A percentile compares a stretch with the other conserved stretches of the same genome.
phyloP scores from a whole-genome alignment of 441 rosid species.

The Erysimum cheiri region DNA sequence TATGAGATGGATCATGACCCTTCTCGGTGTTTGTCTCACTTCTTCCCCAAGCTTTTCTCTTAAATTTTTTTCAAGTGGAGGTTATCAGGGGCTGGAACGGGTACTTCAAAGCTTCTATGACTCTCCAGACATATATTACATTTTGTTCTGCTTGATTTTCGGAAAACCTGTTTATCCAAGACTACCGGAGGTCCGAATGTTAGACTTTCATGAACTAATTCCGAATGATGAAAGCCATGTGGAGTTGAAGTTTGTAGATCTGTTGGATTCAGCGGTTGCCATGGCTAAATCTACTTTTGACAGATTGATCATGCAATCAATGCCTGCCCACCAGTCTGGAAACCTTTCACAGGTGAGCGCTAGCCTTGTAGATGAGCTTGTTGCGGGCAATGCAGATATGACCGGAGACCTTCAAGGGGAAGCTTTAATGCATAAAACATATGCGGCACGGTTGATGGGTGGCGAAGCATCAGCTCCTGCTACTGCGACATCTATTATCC shows the following conservation, averaged over 20 bases:
- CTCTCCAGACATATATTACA: conserved; percentile 98
- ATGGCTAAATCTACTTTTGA: conserved; percentile 98
- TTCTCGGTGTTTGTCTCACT: conserved; percentile 93
- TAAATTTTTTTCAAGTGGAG: conserved; percentile 92
- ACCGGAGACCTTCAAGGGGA: conserved; percentile 99
- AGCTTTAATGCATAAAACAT: conserved; percentile 99
- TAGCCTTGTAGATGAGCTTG: conserved; percentile 90
- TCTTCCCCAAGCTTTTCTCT: conserved; percentile 95
- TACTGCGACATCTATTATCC: conserved; percentile 92
- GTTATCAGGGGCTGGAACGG: conserved; percentile 89
- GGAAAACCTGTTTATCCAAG: conserved; percentile 98
- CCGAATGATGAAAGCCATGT: conserved; percentile 81
- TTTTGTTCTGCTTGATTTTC: conserved; percentile 93
- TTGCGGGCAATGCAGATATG: conserved; percentile 82
- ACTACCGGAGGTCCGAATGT: conserved; percentile 98
- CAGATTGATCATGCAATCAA: conserved; percentile 82
- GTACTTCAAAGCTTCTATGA: conserved; percentile 97
- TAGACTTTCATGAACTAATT: conserved; percentile 98
- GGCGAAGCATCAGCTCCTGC: conserved; percentile 99
- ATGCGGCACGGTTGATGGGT: conserved; percentile 98
- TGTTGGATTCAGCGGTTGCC: conserved; percentile 87
- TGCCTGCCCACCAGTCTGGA: conserved; percentile 91
- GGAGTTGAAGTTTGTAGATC: conserved; percentile 92
- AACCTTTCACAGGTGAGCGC: conserved; percentile 85
- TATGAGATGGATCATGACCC: conserved; percentile 99